phyloP scores from a whole-genome alignment of 257 asterid genomes.

The Nicotiana otophora region DNA sequence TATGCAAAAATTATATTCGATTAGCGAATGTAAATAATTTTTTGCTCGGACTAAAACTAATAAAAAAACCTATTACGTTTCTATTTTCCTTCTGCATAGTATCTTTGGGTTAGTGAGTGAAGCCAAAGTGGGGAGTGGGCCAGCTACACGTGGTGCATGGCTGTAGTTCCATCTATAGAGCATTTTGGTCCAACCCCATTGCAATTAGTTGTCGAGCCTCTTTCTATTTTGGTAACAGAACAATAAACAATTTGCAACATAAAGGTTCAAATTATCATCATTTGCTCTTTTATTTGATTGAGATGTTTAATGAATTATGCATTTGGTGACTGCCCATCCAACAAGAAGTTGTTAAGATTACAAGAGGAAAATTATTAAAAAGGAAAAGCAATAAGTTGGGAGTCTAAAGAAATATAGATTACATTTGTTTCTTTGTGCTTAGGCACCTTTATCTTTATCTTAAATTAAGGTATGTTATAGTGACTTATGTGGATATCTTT shows the following conservation, averaged over 20 bases:
- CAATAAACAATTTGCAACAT: constrained; percentile 32
- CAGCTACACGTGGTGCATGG: constrained; percentile 13
- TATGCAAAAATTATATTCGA: too few relatives aligned
- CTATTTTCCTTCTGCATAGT: constrained; percentile 1
- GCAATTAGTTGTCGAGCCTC: constrained; percentile 11
- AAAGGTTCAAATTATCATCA: constrained; percentile 9
- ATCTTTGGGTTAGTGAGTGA: constrained; percentile 6
- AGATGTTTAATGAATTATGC: not conserved
- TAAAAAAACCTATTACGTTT: not conserved
- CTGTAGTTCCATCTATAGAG: constrained; percentile 4
- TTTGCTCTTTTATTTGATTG: constrained; percentile 6
- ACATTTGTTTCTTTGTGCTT: constrained; percentile 9
- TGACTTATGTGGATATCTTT: not conserved
- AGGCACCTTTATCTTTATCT: not conserved
- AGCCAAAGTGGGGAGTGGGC: constrained; percentile 11
- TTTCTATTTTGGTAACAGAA: constrained; percentile 31
- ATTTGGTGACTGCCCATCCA: too few relatives aligned
- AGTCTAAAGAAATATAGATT: not conserved
- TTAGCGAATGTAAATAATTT: too few relatives aligned
- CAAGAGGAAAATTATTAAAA: not conserved
- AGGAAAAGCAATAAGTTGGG: not conserved
- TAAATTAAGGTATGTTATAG: constrained; percentile 7
- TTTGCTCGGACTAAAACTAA: too few relatives aligned
- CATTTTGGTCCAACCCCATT: not conserved
- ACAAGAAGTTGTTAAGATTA: not conserved